phyloP scores from a whole-genome alignment of 169 alveolate genomes.

The Cryptosporidium ubiquitum region DNA sequence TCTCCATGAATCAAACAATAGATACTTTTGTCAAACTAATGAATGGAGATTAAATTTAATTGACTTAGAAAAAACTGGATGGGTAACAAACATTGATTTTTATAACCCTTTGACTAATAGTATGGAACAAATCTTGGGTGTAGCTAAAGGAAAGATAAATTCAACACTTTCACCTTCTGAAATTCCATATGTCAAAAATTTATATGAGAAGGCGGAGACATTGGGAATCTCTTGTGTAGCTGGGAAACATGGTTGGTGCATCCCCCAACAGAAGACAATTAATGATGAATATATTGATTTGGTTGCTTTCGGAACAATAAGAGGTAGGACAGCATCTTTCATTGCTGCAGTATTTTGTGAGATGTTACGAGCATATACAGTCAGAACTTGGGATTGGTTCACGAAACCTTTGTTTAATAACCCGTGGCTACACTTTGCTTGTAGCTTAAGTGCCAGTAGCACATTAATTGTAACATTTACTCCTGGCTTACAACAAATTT shows the following conservation, averaged over 20 bases:
- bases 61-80: slow-evolving; percentile 82
- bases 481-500: slow-evolving; percentile 85
- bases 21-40: slow-evolving; percentile 86
- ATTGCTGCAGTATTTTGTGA: slow-evolving; percentile 92
- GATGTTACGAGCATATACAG: slow-evolving; percentile 92
- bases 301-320: slow-evolving; percentile 85
- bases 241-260: slow-evolving; percentile 75
- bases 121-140: slow-evolving; percentile 85
- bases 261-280: slow-evolving; percentile 74
- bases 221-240: slow-evolving; percentile 26
- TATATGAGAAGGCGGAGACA: slow-evolving; percentile 43
- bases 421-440: slow-evolving; percentile 92
- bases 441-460: slow-evolving; percentile 88
- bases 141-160: slow-evolving; percentile 81
- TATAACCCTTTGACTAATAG: slow-evolving; percentile 80
- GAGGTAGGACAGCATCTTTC: slow-evolving; percentile 90
- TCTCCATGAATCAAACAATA: slow-evolving; percentile 71
- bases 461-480: slow-evolving; percentile 85
- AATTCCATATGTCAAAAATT: slow-evolving; percentile 26
- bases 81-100: slow-evolving; percentile 89
- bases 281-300: slow-evolving; percentile 80
- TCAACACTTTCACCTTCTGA: slow-evolving; percentile 55
- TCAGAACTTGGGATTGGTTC: slow-evolving; percentile 90
- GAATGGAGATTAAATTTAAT: slow-evolving; percentile 82
- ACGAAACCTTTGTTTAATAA: slow-evolving; percentile 87